phyloP scores from a whole-genome alignment of 768 basidiomycete genomes.

The Rubroboletus satanas region DNA sequence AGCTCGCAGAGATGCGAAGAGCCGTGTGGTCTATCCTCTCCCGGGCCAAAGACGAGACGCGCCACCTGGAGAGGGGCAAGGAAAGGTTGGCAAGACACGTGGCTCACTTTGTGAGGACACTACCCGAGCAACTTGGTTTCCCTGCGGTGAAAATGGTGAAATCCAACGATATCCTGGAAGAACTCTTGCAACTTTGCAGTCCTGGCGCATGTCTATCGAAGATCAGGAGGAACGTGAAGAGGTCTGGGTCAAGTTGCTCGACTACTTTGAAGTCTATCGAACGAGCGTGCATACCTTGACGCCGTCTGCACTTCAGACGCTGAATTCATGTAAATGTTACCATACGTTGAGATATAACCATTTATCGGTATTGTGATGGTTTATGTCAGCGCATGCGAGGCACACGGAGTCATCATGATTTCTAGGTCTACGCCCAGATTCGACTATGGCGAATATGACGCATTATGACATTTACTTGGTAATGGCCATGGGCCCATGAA shows the following conservation, averaged over 20 bases:
- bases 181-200: not conserved
- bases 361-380: not conserved
- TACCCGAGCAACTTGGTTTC: too few relatives aligned
- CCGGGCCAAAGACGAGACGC: not conserved
- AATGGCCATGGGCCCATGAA: too few relatives aligned
- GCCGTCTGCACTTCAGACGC: not conserved
- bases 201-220: not conserved
- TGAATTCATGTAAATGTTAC: not conserved
- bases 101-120: not conserved
- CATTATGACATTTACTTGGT: too few relatives aligned
- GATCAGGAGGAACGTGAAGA: not conserved
- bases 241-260: not conserved
- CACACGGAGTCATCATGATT: too few relatives aligned
- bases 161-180: not conserved
- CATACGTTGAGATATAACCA: not conserved
- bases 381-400: too few relatives aligned
- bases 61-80: not conserved
- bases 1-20: not conserved
- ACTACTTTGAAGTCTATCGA: not conserved
- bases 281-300: not conserved
- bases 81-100: not conserved
- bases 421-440: too few relatives aligned
- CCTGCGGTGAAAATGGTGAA: not conserved
- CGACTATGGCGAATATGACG: too few relatives aligned
- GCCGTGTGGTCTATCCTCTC: conserved; percentile 4